Percentiles rank a stretch among this genome's conserved stretches.
Conservation (phyloP, 2,329 filamentous ascomycete genomes). For the Graphium sp. region DNA sequence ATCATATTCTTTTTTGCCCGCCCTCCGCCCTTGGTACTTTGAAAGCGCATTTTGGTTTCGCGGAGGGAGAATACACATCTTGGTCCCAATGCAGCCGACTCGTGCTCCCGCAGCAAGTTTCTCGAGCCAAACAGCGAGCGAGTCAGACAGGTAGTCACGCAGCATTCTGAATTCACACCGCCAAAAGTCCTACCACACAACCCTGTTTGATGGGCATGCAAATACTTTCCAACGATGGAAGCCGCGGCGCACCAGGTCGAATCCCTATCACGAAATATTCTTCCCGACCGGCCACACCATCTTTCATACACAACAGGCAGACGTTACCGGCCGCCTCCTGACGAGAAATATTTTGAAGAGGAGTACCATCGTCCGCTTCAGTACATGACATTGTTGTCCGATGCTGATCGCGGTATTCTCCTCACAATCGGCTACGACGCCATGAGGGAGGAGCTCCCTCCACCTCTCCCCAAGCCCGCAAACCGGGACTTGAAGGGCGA, state of each 20-base stretch:
- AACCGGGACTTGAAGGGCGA: conserved; percentile 22
- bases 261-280: conserved; percentile 30
- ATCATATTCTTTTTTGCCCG: background rate
- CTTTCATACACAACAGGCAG: conserved; percentile 29
- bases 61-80: background rate
- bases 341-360: conserved; percentile 26
- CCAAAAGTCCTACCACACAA: background rate
- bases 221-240: conserved; percentile 24
- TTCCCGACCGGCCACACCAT: conserved; percentile 35
- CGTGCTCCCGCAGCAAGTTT: background rate
- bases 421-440: conserved; percentile 39
- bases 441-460: conserved; percentile 33
- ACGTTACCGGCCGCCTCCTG: conserved; percentile 26
- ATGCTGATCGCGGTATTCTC: conserved; percentile 39
- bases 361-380: conserved; percentile 32
- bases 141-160: background rate
- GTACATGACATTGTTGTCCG: conserved; percentile 39
- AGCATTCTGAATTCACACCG: background rate
- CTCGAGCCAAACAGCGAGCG: background rate
- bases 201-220: conserved; percentile 4
- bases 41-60: background rate
- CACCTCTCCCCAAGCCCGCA: conserved; percentile 18
- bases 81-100: background rate
- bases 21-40: background rate
- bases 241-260: conserved; percentile 39